Conservation (phyloP, 768 basidiomycete genomes). For the Calvatia gigantea region DNA sequence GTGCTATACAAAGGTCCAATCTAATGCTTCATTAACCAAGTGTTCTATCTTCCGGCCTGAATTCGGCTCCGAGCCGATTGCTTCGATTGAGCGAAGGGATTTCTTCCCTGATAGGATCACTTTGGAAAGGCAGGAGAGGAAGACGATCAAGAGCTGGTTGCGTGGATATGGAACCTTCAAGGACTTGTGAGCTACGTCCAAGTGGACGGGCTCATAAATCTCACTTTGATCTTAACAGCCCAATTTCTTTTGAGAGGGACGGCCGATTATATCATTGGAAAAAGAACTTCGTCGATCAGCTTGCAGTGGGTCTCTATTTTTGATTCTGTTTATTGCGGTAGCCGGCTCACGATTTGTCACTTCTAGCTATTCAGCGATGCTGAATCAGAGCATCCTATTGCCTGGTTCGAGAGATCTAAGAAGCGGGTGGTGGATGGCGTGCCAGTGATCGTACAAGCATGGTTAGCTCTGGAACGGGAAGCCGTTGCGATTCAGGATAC, state of each 20-base stretch:
- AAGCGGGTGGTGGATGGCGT: slow-evolving; percentile 10
- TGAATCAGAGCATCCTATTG: slow-evolving; percentile 16
- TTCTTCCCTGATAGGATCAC: slow-evolving; percentile 22
- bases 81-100: slow-evolving; percentile 16
- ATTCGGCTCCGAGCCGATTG: slow-evolving; percentile 14
- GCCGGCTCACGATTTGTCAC: not conserved
- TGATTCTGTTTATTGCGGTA: no score
- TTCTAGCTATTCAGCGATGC: slow-evolving; percentile 6
- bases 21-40: not conserved
- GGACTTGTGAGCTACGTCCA: slow-evolving; percentile 16
- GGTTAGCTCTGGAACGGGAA: slow-evolving; percentile 20
- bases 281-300: slow-evolving; percentile 15
- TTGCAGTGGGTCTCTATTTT: slow-evolving; percentile 20
- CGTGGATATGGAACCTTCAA: slow-evolving; percentile 16
- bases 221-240: slow-evolving; percentile 12
- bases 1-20: slow-evolving; percentile 6
- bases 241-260: slow-evolving; percentile 20
- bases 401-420: slow-evolving; percentile 23
- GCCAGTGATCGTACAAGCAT: slow-evolving; percentile 14
- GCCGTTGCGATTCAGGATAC: slow-evolving; percentile 22
- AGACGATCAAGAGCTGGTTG: slow-evolving; percentile 21
- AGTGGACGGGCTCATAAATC: not conserved
- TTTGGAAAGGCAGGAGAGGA: slow-evolving; percentile 17
- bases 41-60: not conserved
- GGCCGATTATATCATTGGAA: slow-evolving; percentile 21